Evolutionary conservation across 345 rosid species (phyloP), one percentile per base, ranked within the genome.

Genomic region (Murraya koenigii): DNA sequence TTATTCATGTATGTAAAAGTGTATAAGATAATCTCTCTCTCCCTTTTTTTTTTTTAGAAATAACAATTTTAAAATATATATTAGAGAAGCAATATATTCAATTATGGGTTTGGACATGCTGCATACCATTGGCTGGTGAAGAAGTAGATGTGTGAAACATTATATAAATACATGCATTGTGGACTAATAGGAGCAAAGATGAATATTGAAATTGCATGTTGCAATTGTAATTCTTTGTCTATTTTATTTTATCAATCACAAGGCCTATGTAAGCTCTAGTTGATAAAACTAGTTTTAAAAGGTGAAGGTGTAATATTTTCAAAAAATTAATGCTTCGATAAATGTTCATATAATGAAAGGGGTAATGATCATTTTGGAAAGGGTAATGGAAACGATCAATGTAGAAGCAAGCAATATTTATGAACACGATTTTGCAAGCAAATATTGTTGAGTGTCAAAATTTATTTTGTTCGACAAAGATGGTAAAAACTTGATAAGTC

Each of bases 81-180:
- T 65, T 8, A n/a, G 22, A 20, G 44, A 22, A 65, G 41, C 68
- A 32, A 19, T 64, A 19, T 64, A n/a, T 64, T 64, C 23, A 64
- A 64, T 64, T 35, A 65, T 65, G 69, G 25, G 26, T 20, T 65
- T 65, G 69, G 69, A 65, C 69, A 33, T 65, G 35, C 44, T n/a
- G n/a, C 44, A 35, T 35, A 2, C 44, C 7, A 52, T 65, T 1
- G 25, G 44, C 35, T 65, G 69, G 69, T 22, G 69, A 8, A 33
- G 44, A 65, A 65, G 26, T 65, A 33, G 44, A 35, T 35, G 69
- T 8, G 36, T 22, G 15, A 65, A 33, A 65, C 69, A 65, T 65
- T 65, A 65, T 33, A 20, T 65, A 64, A 17, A 35, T 33, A 33
- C n/a, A 35, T 33, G 19, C n/a, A 20, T 35, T 19, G 26, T 25